Evolutionary conservation across 495 filamentous ascomycete species (phyloP), one percentile per base, ranked within the genome.

Genomic region (Lepidopterella palustris): DNA sequence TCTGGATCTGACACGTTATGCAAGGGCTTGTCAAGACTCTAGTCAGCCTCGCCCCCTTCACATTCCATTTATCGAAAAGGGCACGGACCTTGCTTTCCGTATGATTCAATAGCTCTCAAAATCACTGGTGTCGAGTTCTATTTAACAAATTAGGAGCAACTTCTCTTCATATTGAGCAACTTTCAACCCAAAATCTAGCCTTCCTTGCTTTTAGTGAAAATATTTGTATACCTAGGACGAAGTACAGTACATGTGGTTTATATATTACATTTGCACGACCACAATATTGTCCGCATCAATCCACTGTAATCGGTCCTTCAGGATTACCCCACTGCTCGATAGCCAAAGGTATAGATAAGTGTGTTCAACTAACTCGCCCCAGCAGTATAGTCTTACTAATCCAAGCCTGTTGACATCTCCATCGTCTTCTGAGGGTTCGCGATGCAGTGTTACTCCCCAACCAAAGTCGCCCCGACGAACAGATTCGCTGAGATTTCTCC

Each of bases 291-390:
- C 64, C 3, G 52, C 60, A 51, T 67, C 64, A 5, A 63, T 18
- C 64, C 60, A 67, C 47, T 40, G 40, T 24, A 58, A 55, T 15
- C 49, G 21, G 11, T 48, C 18, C 4, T 49, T 54, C 1, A 20
- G 13, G 5, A 61, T 24, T 31, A 31, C 53, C 9, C 64, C 64
- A 6, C 39, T 50, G 10, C 42, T 53, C 23, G 47, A 63, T 10
- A 61, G 35, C 60, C 60, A 64, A 0, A 68, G 24, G 0, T 10
- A 45, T n/a, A 68, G 47, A 62, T 61, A 68, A 18, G 56, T 57
- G 20, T 59, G 42, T 20, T 62, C 61, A 5, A 62, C 61, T 4
- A 68, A 23, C 45, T 68, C 61, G 3, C 58, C 65, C 61, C 61
- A 64, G 48, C 61, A 64, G 52, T 68, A 62, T 1, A 68, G 48